phyloP scores from a whole-genome alignment of 352 stramenopile genomes.

The Albugo laibachii region DNA sequence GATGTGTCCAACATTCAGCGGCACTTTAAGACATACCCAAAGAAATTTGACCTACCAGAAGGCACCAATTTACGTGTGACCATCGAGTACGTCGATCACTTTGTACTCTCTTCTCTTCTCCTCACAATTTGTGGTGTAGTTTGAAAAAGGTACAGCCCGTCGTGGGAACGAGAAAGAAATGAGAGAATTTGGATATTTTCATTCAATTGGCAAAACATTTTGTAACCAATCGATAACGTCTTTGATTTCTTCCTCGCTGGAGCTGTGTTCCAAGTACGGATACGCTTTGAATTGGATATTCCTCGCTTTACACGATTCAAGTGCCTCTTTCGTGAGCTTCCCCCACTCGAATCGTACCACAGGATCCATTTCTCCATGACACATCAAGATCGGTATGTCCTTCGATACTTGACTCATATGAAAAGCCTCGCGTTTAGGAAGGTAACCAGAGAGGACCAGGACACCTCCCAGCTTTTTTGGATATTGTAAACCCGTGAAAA shows the following conservation, averaged over 20 bases:
- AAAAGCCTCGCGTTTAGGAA: constrained; percentile 44
- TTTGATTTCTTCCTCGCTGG: constrained; percentile 42
- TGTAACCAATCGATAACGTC: constrained; percentile 41
- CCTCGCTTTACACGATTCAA: constrained; percentile 25
- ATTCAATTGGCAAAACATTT: constrained; percentile 17
- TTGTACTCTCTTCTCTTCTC: no score
- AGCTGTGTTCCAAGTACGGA: constrained; percentile 34
- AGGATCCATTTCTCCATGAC: constrained; percentile 42
- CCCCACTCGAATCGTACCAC: constrained; percentile 45
- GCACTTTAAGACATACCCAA: constrained; percentile 58
- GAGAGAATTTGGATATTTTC: not conserved
- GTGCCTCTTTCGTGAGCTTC: constrained; percentile 31
- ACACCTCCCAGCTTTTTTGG: constrained; percentile 35
- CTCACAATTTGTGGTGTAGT: constrained; percentile 2
- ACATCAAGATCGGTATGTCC: constrained; percentile 56
- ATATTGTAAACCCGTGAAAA: constrained; percentile 68
- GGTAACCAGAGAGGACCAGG: constrained; percentile 48
- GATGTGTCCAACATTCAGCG: constrained; percentile 64
- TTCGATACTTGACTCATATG: constrained; percentile 22
- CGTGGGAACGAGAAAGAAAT: not conserved
- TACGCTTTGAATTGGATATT: constrained; percentile 48
- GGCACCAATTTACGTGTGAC: constrained; percentile 33
- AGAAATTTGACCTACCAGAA: constrained; percentile 65
- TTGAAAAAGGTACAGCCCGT: constrained; percentile 1
- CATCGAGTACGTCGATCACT: not conserved